Evolutionary conservation across 192 early-diverging fungal genomes (phyloP).

Genomic region (Phycomyces nitens): DNA sequence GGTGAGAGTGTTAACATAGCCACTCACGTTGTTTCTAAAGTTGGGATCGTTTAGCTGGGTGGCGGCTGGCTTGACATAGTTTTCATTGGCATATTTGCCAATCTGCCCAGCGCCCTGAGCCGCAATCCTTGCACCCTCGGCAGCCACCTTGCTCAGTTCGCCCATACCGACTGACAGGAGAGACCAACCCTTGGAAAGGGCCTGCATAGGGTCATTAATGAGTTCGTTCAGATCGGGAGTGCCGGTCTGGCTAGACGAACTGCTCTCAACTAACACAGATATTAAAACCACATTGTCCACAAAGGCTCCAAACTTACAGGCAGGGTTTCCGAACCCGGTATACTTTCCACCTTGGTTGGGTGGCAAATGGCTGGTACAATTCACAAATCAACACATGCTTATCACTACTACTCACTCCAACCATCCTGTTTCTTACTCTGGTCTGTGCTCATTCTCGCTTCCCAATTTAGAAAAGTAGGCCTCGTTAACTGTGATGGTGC

Average conservation of each 20-base stretch:
- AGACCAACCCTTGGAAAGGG: conserved; percentile 65
- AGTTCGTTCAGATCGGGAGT: conserved; percentile 53
- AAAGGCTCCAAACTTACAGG: conserved; percentile 18
- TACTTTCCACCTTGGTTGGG: conserved; percentile 78
- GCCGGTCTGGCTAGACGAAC: conserved; percentile 15
- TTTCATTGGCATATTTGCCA: conserved; percentile 53
- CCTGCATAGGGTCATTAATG: conserved; percentile 65
- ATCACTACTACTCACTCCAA: too few relatives aligned
- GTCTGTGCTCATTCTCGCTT: conserved; percentile 48
- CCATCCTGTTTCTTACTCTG: conserved; percentile 36
- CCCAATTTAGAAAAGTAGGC: conserved; percentile 73
- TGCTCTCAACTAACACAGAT: conserved; percentile 21
- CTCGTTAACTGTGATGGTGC: conserved; percentile 72
- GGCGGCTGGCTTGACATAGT: conserved; percentile 61
- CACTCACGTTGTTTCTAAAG: conserved; percentile 56
- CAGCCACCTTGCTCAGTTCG: conserved; percentile 30
- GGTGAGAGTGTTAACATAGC: conserved; percentile 58
- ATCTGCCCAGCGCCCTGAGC: conserved; percentile 44
- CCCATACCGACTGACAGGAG: conserved; percentile 56
- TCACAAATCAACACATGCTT: not conserved
- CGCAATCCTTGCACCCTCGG: conserved; percentile 50
- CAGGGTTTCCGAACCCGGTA: conserved; percentile 66
- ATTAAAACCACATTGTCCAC: not conserved
- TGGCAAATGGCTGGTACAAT: conserved; percentile 28
- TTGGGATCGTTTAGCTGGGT: conserved; percentile 62